Conservation (phyloP, 192 early-diverging fungal genomes). For the Linnemannia exigua region DNA sequence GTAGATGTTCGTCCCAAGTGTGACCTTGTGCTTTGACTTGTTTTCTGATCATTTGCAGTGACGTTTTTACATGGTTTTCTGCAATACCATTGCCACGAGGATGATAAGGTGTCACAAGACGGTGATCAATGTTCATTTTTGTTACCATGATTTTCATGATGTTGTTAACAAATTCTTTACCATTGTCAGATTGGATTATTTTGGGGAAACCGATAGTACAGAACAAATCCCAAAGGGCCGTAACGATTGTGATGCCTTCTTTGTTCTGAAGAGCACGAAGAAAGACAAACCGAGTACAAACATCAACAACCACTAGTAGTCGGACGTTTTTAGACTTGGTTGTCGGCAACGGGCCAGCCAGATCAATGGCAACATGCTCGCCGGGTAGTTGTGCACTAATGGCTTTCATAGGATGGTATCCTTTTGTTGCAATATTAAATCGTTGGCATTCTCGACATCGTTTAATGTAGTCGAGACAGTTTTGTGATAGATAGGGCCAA, state of each 20-base stretch:
- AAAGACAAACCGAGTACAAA: slow-evolving; percentile 34
- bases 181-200: slow-evolving; percentile 49
- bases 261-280: slow-evolving; percentile 26
- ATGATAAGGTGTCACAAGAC: slow-evolving; percentile 54
- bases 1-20: too few species aligned
- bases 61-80: slow-evolving; percentile 48
- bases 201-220: slow-evolving; percentile 27
- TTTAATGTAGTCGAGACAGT: neutral
- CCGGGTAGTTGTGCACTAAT: neutral
- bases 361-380: slow-evolving; percentile 26
- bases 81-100: slow-evolving; percentile 60
- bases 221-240: slow-evolving; percentile 3
- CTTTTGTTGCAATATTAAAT: neutral
- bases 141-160: slow-evolving; percentile 13
- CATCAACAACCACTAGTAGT: slow-evolving; percentile 25
- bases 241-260: neutral
- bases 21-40: too few species aligned
- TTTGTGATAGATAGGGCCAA: neutral
- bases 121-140: slow-evolving; percentile 27
- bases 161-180: slow-evolving; percentile 59
- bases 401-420: neutral
- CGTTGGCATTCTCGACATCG: neutral
- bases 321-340: neutral
- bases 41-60: slow-evolving; percentile 13
- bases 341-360: slow-evolving; percentile 29